Percentiles rank a stretch among this genome's conserved stretches.
Evolutionary conservation across 1,139 yeast genomes (phyloP).

Genomic region (Candida pseudoviswanathii): DNA sequence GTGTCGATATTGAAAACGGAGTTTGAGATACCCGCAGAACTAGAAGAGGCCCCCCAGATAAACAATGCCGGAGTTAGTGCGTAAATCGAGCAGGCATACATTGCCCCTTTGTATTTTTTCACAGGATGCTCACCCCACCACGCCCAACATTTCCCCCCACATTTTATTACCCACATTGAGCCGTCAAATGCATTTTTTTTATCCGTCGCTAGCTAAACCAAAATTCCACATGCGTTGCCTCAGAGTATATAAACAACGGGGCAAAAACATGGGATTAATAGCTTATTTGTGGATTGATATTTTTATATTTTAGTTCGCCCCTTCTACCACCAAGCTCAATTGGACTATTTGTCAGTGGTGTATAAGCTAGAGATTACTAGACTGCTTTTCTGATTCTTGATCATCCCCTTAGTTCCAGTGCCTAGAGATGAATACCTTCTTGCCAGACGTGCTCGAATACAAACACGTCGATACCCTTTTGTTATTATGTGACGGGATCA

Average conservation of each 20-base stretch:
- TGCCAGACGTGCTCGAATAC: conserved; percentile 24
- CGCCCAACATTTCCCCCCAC: background rate
- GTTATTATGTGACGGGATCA: conserved; percentile 37
- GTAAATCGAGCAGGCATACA: background rate
- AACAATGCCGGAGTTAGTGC: background rate
- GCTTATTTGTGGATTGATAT: background rate
- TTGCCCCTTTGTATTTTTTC: background rate
- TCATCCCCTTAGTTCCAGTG: background rate
- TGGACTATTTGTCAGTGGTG: background rate
- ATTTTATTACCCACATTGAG: too few species aligned
- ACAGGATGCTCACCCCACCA: background rate
- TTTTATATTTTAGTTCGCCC: background rate
- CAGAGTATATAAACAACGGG: background rate
- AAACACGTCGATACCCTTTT: conserved; percentile 30
- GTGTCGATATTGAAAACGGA: conserved; percentile 13
- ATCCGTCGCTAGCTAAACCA: background rate
- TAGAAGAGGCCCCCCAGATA: conserved; percentile 13
- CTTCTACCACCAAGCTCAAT: background rate
- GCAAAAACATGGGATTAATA: background rate
- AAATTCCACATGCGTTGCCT: background rate
- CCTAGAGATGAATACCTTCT: conserved; percentile 9
- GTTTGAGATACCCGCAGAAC: conserved; percentile 19
- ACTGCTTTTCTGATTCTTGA: background rate
- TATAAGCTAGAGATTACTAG: background rate
- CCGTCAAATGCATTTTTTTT: too few species aligned